These are phyloP conservation scores for Chamaenerion angustifolium DNA, from an alignment of 345 rosid genomes.

Conservation along the genomic window DNA sequence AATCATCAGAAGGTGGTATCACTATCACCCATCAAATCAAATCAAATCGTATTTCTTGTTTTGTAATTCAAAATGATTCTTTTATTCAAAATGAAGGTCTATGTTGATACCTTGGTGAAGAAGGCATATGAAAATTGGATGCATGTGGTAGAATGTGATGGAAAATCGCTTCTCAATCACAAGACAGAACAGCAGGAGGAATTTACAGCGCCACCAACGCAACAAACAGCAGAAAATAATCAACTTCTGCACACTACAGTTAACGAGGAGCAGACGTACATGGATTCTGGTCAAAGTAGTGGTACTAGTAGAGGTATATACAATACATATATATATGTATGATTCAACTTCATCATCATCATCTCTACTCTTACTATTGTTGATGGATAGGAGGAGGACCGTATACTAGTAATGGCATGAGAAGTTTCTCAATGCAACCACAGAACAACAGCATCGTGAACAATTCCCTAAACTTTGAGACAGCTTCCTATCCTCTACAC, in stretches of 20 bases:
- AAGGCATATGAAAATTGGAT: slow-evolving; percentile 98
- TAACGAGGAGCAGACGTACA: slow-evolving; percentile 35
- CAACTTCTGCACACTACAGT: slow-evolving; percentile 26
- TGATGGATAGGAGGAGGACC: too few species aligned
- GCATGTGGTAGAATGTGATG: slow-evolving; percentile 78
- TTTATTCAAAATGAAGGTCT: slow-evolving; percentile 58
- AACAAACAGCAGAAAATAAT: slow-evolving; percentile 25
- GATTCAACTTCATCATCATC: too few species aligned
- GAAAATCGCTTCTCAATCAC: slow-evolving; percentile 50
- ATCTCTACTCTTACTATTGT: too few species aligned
- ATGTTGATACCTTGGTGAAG: slow-evolving; percentile 74
- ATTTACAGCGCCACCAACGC: slow-evolving; percentile 7
- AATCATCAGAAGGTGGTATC: slow-evolving; percentile 56
- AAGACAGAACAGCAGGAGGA: slow-evolving; percentile 25
- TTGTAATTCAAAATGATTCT: slow-evolving; percentile 3
- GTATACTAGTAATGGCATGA: slow-evolving; percentile 14
- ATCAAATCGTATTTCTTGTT: too few species aligned
- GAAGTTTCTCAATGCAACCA: slow-evolving; percentile 22
- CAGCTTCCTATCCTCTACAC: slow-evolving; percentile 37
- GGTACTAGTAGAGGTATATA: slow-evolving; percentile 42
- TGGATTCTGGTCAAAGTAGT: slow-evolving; percentile 32
- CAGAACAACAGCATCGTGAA: too few species aligned
- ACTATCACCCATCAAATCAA: neutral
- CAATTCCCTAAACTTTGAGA: slow-evolving; percentile 31
- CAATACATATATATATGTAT: too few species aligned